These are phyloP conservation scores for Epichloe glyceriae DNA, from an alignment of 2,329 filamentous ascomycete genomes.

Conservation along the genomic window DNA sequence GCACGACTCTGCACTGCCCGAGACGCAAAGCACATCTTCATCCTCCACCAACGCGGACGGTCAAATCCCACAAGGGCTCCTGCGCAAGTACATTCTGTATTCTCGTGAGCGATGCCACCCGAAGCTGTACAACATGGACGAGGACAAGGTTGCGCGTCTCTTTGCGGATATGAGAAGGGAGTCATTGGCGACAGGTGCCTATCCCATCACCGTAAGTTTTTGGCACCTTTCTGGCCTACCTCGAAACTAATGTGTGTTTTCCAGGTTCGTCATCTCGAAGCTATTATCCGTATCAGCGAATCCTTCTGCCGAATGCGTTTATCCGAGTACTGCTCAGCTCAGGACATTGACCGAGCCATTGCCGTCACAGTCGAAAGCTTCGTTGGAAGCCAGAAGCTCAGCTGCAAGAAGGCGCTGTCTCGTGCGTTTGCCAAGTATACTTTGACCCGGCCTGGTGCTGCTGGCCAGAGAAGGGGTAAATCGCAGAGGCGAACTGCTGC, in stretches of 20 bases:
- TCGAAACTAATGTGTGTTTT: slow-evolving; percentile 1
- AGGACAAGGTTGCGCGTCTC: slow-evolving; percentile 87
- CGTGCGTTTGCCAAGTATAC: slow-evolving; percentile 95
- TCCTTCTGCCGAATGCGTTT: slow-evolving; percentile 95
- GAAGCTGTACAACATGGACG: slow-evolving; percentile 93
- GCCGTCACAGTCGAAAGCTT: slow-evolving; percentile 95
- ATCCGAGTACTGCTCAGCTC: slow-evolving; percentile 82
- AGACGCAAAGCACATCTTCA: slow-evolving; percentile 18
- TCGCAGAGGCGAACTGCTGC: slow-evolving; percentile 1
- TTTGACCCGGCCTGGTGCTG: slow-evolving; percentile 34
- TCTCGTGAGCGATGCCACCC: slow-evolving; percentile 79
- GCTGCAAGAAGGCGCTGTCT: slow-evolving; percentile 90
- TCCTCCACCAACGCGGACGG: slow-evolving; percentile 32
- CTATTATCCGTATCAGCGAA: slow-evolving; percentile 91
- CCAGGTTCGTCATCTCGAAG: slow-evolving; percentile 91
- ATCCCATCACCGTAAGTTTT: slow-evolving; percentile 82
- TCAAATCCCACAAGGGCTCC: slow-evolving; percentile 77
- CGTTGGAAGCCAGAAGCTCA: slow-evolving; percentile 90
- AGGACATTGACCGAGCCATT: slow-evolving; percentile 94
- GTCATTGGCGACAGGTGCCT: slow-evolving; percentile 83
- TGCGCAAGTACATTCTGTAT: slow-evolving; percentile 95
- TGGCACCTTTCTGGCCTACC: neutral
- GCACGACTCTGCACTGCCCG: slow-evolving; percentile 33
- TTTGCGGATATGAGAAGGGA: slow-evolving; percentile 96
- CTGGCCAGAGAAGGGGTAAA: slow-evolving; percentile 11